Evolutionary conservation across 1,139 yeast species (phyloP).

Genomic region (Saccharomyces hybrid): DNA sequence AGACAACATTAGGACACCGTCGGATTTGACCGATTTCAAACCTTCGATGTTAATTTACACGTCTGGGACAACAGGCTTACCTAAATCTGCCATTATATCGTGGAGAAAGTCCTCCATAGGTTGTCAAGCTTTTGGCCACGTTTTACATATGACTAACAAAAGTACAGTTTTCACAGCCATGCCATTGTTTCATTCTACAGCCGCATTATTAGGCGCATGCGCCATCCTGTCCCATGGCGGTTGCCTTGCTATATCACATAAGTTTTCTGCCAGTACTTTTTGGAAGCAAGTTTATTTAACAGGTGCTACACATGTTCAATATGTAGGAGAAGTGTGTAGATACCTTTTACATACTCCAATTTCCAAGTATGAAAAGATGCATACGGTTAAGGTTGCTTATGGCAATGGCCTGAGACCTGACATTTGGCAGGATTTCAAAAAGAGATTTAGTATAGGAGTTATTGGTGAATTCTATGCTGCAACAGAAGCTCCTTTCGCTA

Average conservation of each 20-base stretch:
- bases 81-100: conserved; percentile 90
- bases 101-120: conserved; percentile 80
- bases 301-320: conserved; percentile 75
- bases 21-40: conserved; percentile 46
- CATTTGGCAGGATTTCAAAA: conserved; percentile 77
- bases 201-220: conserved; percentile 77
- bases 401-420: conserved; percentile 95
- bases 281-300: conserved; percentile 83
- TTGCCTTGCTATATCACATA: conserved; percentile 68
- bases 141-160: conserved; percentile 48
- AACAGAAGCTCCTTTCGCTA: conserved; percentile 87
- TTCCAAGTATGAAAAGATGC: conserved; percentile 58
- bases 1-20: conserved; percentile 48
- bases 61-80: conserved; percentile 92
- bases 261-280: conserved; percentile 76
- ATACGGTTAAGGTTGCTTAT: conserved; percentile 62
- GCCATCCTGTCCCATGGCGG: conserved; percentile 68
- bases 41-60: conserved; percentile 78
- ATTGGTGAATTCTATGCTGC: conserved; percentile 93
- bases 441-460: conserved; percentile 63
- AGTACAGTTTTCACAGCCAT: conserved; percentile 78
- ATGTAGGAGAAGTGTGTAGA: conserved; percentile 94
- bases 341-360: conserved; percentile 64
- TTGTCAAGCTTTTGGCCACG: conserved; percentile 58
- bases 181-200: conserved; percentile 96